Conservation (phyloP, 2,329 filamentous ascomycete genomes). For the Ophiostoma fasciatum region DNA sequence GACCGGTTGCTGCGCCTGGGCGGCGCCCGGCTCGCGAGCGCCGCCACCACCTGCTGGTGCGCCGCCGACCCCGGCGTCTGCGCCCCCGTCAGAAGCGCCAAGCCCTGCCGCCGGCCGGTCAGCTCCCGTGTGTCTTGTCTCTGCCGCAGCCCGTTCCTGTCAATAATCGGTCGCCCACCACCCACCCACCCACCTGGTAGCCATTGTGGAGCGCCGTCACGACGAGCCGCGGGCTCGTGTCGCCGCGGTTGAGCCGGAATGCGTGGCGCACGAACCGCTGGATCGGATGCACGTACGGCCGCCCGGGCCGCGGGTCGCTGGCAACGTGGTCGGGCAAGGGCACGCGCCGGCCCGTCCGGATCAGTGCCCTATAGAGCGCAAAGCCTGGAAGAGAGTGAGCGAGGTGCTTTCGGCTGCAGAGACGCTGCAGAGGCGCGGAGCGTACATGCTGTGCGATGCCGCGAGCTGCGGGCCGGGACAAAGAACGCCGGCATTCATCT, state of each 20-base stretch:
- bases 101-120: too few relatives aligned
- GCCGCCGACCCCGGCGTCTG: slow-evolving; percentile 23
- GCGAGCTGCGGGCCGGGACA: slow-evolving; percentile 33
- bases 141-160: too few relatives aligned
- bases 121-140: too few relatives aligned
- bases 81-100: slow-evolving; percentile 25
- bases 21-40: slow-evolving; percentile 22
- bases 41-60: slow-evolving; percentile 25
- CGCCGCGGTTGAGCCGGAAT: slow-evolving; percentile 44
- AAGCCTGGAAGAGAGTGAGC: slow-evolving; percentile 30
- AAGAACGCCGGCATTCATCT: slow-evolving; percentile 25
- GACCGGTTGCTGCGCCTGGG: too few relatives aligned
- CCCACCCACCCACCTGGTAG: slow-evolving; percentile 50
- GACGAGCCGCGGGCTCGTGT: slow-evolving; percentile 45
- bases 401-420: too few relatives aligned
- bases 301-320: slow-evolving; percentile 13
- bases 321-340: slow-evolving; percentile 34
- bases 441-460: slow-evolving; percentile 37
- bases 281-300: slow-evolving; percentile 27
- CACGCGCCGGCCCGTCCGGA: slow-evolving; percentile 40
- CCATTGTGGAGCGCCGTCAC: slow-evolving; percentile 49
- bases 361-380: slow-evolving; percentile 57
- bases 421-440: too few relatives aligned
- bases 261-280: slow-evolving; percentile 42
- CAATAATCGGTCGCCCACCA: too few relatives aligned